Evolutionary conservation across 257 asterid genomes (phyloP).

Genomic region (Petunia secreta): DNA sequence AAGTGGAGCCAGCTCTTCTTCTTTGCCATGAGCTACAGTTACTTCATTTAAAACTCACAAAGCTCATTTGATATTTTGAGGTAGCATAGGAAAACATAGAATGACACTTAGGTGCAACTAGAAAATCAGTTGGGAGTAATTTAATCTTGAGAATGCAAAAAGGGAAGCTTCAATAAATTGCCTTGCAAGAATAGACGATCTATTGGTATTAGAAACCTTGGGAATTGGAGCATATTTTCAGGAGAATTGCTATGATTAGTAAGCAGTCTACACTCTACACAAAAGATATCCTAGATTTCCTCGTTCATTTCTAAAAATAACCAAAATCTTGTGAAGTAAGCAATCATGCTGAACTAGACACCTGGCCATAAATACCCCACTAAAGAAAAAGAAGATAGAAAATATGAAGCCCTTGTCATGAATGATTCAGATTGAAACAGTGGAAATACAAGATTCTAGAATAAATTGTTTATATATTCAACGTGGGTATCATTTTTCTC

Average conservation of each 20-base stretch:
- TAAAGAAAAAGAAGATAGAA: neutral
- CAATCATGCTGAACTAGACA: neutral
- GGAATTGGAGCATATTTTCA: constrained; percentile 17
- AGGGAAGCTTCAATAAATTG: constrained; percentile 10
- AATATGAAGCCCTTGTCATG: neutral
- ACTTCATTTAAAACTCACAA: constrained; percentile 17
- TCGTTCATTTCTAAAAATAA: constrained; percentile 26
- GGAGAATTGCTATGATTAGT: constrained; percentile 9
- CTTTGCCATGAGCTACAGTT: constrained; percentile 56
- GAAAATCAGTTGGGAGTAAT: neutral
- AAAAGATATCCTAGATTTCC: constrained; percentile 12
- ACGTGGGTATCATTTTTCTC: constrained; percentile 22
- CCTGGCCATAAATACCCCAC: constrained; percentile 4
- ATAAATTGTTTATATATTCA: neutral
- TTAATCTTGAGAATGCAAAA: constrained; percentile 12
- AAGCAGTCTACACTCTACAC: neutral
- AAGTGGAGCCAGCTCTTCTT: constrained; percentile 71
- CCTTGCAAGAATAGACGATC: constrained; percentile 11
- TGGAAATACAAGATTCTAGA: neutral
- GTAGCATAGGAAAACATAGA: constrained; percentile 10
- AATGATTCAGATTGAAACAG: constrained; percentile 17
- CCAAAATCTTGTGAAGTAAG: constrained; percentile 22
- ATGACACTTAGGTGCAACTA: constrained; percentile 20
- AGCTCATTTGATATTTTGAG: neutral
- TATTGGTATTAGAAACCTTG: neutral